These are phyloP conservation scores for Pseudocercospora crystallina DNA, from an alignment of 2,329 filamentous ascomycete genomes.

Conservation along the genomic window DNA sequence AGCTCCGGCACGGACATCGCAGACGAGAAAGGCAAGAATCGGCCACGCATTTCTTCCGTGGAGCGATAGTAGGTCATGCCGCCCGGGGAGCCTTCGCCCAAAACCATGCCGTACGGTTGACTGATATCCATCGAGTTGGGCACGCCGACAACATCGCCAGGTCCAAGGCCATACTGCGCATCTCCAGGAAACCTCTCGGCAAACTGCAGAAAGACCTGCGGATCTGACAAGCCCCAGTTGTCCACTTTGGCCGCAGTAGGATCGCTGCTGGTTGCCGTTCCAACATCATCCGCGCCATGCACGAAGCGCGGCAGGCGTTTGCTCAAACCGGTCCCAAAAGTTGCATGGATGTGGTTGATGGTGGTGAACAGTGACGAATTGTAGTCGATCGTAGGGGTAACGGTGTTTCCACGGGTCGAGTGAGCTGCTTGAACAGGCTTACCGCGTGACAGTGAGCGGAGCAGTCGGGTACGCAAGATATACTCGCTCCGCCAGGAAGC, in stretches of 20 bases:
- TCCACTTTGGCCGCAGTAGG: conserved; percentile 74
- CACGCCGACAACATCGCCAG: conserved; percentile 71
- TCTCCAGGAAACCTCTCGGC: conserved; percentile 73
- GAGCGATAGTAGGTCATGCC: conserved; percentile 78
- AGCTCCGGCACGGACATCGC: conserved; percentile 62
- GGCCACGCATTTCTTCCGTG: conserved; percentile 71
- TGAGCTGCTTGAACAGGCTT: conserved; percentile 66
- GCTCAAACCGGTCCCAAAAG: conserved; percentile 64
- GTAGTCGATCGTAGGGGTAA: conserved; percentile 77
- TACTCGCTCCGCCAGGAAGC: conserved; percentile 98
- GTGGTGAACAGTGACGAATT: conserved; percentile 78
- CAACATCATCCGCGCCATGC: conserved; percentile 77
- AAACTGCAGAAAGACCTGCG: conserved; percentile 73
- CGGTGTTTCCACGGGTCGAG: conserved; percentile 61
- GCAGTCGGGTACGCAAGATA: conserved; percentile 77
- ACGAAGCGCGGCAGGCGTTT: conserved; percentile 77
- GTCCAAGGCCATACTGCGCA: conserved; percentile 72
- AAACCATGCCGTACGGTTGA: conserved; percentile 76
- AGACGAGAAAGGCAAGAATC: conserved; percentile 66
- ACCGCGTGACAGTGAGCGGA: conserved; percentile 77
- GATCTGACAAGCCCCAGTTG: conserved; percentile 77
- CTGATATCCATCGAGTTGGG: conserved; percentile 92
- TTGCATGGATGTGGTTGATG: conserved; percentile 76
- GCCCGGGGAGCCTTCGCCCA: conserved; percentile 82
- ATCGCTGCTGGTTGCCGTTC: conserved; percentile 77